Base-by-base conservation (phyloP, 2,329 filamentous ascomycete species). In the Amesomyces nigricolor region DNA sequence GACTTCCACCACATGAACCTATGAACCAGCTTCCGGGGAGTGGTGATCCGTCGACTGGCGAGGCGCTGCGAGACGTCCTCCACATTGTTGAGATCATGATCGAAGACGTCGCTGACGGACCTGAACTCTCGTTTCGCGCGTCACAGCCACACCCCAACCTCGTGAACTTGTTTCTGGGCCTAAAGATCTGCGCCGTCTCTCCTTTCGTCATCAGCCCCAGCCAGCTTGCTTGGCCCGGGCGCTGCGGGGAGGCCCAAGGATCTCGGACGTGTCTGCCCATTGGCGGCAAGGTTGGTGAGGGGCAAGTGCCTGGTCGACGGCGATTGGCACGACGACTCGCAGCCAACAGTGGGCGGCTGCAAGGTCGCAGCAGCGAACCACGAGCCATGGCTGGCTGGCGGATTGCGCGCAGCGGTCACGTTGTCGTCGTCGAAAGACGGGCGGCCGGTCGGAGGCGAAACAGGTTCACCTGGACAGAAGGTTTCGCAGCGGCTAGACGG, bases 121-220 rank as follows among this genome's bases (percentile, higher is more conserved):
- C 11, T 52, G 47, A 43, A 51, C 11, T 52, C 39, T 43, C 22
- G 40, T 47, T 47, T 51, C 48, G 51, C 40, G 47, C 22, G 19
- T 43, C 51, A 45, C 51, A 51, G 39, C 47, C 48, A 44, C 48
- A 44, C 51, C 40, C 7, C 35, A 30, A 26, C 13, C 26, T 42
- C 19, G 42, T 42, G 35, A 45, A 40, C 38, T 9, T 29, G 42
- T 42, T 50, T 53, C 35, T 35, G 10, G 16, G 7, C 2, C 13
- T 19, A 16, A 26, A 14, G 42, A 40, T 45, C 19, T 47, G 35
- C 50, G 22, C 38, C 40, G 32, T 49, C 45, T 9, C 30, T 46
- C 13, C 14, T 42, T 30, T 49, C 49, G 52, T 58, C 55, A 56
- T 58, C 42, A 58, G 46, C 55, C 58, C 43, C 48, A 55, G 47